Conservation (phyloP, 257 asterid genomes). For the Nicotiana tabacum region DNA sequence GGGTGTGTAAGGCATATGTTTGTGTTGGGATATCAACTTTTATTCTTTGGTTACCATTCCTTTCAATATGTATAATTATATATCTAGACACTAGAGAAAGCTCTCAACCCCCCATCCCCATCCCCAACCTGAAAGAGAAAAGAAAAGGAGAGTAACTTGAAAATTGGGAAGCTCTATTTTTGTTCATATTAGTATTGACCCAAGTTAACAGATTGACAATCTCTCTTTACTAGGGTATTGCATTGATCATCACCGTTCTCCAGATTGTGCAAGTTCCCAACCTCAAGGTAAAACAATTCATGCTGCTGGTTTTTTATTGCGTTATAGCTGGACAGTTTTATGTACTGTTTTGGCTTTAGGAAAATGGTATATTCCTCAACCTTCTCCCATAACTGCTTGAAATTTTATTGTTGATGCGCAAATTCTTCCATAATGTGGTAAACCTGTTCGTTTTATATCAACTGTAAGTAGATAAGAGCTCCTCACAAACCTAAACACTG, state of each 20-base stretch:
- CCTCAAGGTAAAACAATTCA: conserved; percentile 59
- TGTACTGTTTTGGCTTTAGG: not conserved
- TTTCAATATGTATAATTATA: not conserved
- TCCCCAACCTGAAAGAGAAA: not conserved
- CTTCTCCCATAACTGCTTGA: not conserved
- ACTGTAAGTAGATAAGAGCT: not conserved
- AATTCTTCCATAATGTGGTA: not conserved
- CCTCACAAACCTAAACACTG: not conserved
- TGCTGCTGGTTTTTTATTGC: not conserved
- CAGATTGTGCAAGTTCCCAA: conserved; percentile 88
- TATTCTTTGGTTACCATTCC: not conserved
- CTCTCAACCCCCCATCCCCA: not conserved
- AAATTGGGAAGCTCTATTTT: conserved; percentile 9
- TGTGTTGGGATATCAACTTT: conserved; percentile 6
- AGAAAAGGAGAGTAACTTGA: not conserved
- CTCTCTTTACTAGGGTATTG: conserved; percentile 65
- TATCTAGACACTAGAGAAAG: not conserved
- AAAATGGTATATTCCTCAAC: not conserved
- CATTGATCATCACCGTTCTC: conserved; percentile 89
- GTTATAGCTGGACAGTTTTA: not conserved
- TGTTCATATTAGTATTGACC: not conserved
- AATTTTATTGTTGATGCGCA: not conserved
- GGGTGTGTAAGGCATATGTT: not conserved
- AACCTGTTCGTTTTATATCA: not conserved
- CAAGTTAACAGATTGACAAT: not conserved